Evolutionary conservation across 139 green algal species (phyloP).

Genomic region (Cymbomonas tetramitiformis): DNA sequence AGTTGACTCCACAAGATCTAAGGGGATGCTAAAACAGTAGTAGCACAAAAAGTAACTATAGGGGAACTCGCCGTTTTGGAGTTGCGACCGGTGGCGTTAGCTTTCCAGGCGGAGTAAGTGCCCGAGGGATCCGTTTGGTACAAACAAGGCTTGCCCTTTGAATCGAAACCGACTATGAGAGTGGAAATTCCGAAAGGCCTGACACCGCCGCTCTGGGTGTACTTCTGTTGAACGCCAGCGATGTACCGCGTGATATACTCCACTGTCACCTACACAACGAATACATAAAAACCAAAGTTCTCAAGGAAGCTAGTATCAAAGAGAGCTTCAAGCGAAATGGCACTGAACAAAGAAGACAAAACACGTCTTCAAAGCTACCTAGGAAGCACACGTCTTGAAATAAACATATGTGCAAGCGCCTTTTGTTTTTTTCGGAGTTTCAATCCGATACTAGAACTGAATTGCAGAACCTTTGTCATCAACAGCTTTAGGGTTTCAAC

Average conservation of each 20-base stretch:
- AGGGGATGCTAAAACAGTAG: background rate
- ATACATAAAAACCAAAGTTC: too few relatives aligned
- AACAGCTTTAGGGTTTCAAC: too few relatives aligned
- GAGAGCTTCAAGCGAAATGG: too few relatives aligned
- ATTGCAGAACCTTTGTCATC: too few relatives aligned
- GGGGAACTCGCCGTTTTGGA: conserved; percentile 89
- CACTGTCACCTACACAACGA: conserved; percentile 62
- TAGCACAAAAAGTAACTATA: conserved; percentile 27
- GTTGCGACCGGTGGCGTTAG: conserved; percentile 89
- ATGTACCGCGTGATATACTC: conserved; percentile 79
- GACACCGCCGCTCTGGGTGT: conserved; percentile 90
- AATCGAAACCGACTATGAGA: conserved; percentile 83
- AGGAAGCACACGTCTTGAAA: too few relatives aligned
- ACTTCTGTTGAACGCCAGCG: conserved; percentile 80
- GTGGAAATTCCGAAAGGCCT: conserved; percentile 95
- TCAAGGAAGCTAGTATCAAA: too few relatives aligned
- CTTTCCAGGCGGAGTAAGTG: conserved; percentile 91
- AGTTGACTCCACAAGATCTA: too few relatives aligned
- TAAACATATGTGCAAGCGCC: too few relatives aligned
- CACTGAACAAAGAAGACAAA: too few relatives aligned
- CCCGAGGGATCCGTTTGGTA: conserved; percentile 94
- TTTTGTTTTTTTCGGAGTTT: too few relatives aligned
- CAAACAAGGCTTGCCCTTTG: conserved; percentile 47
- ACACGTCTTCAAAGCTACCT: too few relatives aligned
- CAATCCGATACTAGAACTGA: too few relatives aligned